A percentile compares a stretch with the other conserved stretches of the same genome.
phyloP scores from a whole-genome alignment of 2,329 filamentous ascomycete species.

The Chaetomium globosum region DNA sequence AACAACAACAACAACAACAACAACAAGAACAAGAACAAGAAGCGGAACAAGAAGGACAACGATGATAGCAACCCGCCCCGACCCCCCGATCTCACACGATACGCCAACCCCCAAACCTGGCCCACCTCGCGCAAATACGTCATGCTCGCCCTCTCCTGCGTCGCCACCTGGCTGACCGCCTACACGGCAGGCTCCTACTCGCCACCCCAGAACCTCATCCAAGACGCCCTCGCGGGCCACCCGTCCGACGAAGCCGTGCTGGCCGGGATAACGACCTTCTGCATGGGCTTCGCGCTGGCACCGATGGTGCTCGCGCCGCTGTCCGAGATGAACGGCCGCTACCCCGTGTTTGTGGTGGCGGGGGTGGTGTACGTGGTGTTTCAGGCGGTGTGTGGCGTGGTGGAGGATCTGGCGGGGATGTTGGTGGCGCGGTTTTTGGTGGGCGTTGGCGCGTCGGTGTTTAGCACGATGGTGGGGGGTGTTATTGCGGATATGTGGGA shows the following conservation, averaged over 20 bases:
- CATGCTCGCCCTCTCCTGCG: conserved; percentile 72
- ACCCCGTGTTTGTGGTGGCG: conserved; percentile 76
- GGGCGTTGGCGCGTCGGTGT: conserved; percentile 75
- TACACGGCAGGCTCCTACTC: conserved; percentile 82
- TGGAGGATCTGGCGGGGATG: conserved; percentile 71
- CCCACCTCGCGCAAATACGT: conserved; percentile 67
- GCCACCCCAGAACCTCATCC: conserved; percentile 66
- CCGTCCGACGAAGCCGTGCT: conserved; percentile 68
- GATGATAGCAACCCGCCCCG: conserved; percentile 2
- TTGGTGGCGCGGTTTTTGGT: conserved; percentile 73
- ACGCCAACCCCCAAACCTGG: conserved; percentile 74
- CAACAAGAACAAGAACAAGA: no score
- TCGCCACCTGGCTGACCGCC: conserved; percentile 75
- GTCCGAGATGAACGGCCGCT: conserved; percentile 83
- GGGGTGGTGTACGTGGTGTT: conserved; percentile 72
- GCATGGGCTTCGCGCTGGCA: conserved; percentile 74
- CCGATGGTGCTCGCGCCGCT: conserved; percentile 90
- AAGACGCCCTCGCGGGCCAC: conserved; percentile 50
- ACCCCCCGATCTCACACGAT: conserved; percentile 62
- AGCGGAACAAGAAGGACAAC: not conserved
- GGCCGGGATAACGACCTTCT: conserved; percentile 80
- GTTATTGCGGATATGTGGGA: conserved; percentile 86
- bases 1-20: conserved; percentile 25
- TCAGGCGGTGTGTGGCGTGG: conserved; percentile 73
- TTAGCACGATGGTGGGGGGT: conserved; percentile 89